Conservation (phyloP, 805 yeast species). For the Wickerhamomyces pijperi region DNA sequence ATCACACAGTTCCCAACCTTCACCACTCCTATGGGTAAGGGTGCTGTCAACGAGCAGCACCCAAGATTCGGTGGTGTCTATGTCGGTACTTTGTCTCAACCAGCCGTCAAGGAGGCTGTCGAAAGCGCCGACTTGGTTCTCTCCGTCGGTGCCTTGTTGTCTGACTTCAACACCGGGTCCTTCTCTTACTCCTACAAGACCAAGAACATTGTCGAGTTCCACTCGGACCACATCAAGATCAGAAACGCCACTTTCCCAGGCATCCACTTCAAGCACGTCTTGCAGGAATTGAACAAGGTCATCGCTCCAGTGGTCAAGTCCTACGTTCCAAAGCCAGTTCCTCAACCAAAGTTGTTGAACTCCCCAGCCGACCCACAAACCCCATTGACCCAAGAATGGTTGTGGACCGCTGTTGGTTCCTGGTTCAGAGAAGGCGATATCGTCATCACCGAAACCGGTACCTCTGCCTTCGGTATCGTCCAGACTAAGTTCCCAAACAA, state of each 20-base stretch:
- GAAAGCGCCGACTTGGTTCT: slow-evolving; percentile 66
- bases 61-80: slow-evolving; percentile 77
- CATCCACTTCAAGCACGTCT: slow-evolving; percentile 54
- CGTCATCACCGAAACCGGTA: slow-evolving; percentile 63
- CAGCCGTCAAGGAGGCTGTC: slow-evolving; percentile 61
- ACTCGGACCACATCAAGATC: slow-evolving; percentile 64
- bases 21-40: slow-evolving; percentile 88
- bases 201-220: slow-evolving; percentile 67
- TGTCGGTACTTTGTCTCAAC: slow-evolving; percentile 70
- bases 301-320: slow-evolving; percentile 27
- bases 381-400: slow-evolving; percentile 52
- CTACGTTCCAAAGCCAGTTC: slow-evolving; percentile 45
- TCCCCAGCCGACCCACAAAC: slow-evolving; percentile 32
- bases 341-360: slow-evolving; percentile 35
- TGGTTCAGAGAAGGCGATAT: slow-evolving; percentile 61
- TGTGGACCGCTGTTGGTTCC: slow-evolving; percentile 53
- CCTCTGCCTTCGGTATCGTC: slow-evolving; percentile 63
- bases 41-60: slow-evolving; percentile 61
- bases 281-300: slow-evolving; percentile 29
- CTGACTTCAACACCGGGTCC: slow-evolving; percentile 88
- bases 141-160: slow-evolving; percentile 72
- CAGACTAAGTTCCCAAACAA: slow-evolving; percentile 54
- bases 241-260: slow-evolving; percentile 62
- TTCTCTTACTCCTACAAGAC: slow-evolving; percentile 69
- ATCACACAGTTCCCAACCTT: slow-evolving; percentile 71